Conservation (phyloP, 305 asterid genomes). For the Plantago lanceolata region DNA sequence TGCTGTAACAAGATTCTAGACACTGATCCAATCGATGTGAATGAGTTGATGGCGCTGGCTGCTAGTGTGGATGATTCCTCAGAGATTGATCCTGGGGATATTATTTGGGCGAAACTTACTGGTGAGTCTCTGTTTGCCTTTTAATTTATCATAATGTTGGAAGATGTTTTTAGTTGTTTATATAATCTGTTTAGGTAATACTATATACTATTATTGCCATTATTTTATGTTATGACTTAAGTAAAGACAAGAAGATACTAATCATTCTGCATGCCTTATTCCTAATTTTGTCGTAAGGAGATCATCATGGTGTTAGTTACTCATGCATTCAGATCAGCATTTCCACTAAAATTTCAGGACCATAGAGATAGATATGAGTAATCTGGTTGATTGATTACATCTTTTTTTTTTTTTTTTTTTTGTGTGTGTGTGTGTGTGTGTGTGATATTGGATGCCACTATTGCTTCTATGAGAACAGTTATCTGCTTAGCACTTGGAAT, state of each 20-base stretch:
- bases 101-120: conserved; percentile 97
- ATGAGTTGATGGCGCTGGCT: conserved; percentile 85
- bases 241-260: conserved; percentile 15
- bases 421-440: no score
- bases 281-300: conserved; percentile 8
- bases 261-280: conserved; percentile 1
- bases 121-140: conserved; percentile 46
- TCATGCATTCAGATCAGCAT: conserved; percentile 2
- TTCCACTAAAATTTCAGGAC: background rate
- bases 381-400: background rate
- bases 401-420: background rate
- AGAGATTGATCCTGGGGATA: conserved; percentile 81
- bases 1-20: conserved; percentile 45
- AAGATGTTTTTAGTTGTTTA: conserved; percentile 16
- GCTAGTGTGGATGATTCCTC: conserved; percentile 72
- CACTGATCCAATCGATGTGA: conserved; percentile 65
- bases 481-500: background rate
- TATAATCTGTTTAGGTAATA: background rate
- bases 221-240: conserved; percentile 10
- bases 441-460: background rate
- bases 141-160: conserved; percentile 20
- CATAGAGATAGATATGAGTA: conserved; percentile 15
- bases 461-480: background rate
- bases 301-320: conserved; percentile 14
- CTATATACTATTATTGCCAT: background rate